A percentile compares a stretch with the other conserved stretches of the same genome.
These are phyloP conservation scores for Dunaliella sp. DNA, from an alignment of 139 green algal genomes.

Conservation along the genomic window DNA sequence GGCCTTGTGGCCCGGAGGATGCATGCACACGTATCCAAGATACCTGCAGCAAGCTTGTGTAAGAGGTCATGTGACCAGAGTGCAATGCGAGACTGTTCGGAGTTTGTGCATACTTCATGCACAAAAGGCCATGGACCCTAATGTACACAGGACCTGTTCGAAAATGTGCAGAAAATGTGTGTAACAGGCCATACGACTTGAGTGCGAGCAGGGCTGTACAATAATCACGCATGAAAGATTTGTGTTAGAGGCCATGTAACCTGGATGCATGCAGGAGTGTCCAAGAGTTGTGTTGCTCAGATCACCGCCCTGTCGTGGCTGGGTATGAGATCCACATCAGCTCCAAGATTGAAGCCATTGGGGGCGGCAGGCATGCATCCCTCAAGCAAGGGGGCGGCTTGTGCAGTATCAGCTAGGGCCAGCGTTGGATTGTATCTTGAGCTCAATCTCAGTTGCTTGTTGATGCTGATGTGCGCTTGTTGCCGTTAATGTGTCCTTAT, in stretches of 20 bases:
- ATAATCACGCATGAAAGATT: not conserved
- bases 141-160: not conserved
- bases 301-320: constrained; percentile 42
- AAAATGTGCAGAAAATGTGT: not conserved
- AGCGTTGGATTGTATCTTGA: no score
- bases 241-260: not conserved
- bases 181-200: no score
- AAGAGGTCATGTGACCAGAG: no score
- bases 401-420: not conserved
- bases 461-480: no score
- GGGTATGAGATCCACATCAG: constrained; percentile 37
- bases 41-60: no score
- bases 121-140: not conserved
- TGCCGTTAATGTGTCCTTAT: no score
- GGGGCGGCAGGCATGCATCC: not conserved
- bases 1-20: no score
- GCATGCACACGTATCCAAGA: no score
- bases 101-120: not conserved
- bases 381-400: not conserved
- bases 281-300: constrained; percentile 5
- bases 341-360: not conserved
- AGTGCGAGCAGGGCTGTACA: not conserved
- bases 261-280: constrained; percentile 8
- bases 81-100: not conserved
- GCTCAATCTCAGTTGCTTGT: no score